Evolutionary conservation across 495 filamentous ascomycete species (phyloP).

Genomic region (Geoglossum glabrum): DNA sequence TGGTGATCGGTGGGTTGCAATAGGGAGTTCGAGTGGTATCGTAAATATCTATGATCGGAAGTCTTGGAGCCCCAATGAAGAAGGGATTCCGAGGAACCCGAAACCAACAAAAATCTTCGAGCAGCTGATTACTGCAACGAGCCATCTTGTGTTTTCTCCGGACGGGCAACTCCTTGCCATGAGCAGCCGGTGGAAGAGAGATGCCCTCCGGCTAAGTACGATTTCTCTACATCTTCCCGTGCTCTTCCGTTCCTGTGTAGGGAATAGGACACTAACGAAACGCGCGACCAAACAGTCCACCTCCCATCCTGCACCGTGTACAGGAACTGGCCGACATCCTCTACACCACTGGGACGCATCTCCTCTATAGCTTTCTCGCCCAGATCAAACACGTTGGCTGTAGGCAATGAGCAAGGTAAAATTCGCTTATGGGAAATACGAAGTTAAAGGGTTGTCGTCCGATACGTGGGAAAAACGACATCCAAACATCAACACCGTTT

Average conservation of each 20-base stretch:
- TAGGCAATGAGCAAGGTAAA: conserved; percentile 72
- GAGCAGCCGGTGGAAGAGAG: conserved; percentile 65
- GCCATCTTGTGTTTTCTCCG: conserved; percentile 55
- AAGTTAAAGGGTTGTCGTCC: conserved; percentile 20
- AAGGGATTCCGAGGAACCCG: conserved; percentile 25
- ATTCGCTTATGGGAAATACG: conserved; percentile 75
- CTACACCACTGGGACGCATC: conserved; percentile 74
- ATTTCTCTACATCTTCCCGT: not conserved
- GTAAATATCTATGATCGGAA: conserved; percentile 84
- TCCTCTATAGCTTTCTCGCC: conserved; percentile 60
- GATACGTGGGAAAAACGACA: not conserved
- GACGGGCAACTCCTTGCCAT: conserved; percentile 80
- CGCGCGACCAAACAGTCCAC: conserved; percentile 51
- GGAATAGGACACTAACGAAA: not conserved
- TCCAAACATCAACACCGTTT: too few species aligned
- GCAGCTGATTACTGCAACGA: conserved; percentile 69
- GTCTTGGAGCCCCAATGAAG: conserved; percentile 26
- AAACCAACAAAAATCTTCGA: conserved; percentile 51
- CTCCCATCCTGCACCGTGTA: conserved; percentile 84
- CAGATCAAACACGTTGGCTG: conserved; percentile 48
- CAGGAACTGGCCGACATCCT: conserved; percentile 84
- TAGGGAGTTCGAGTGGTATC: conserved; percentile 68
- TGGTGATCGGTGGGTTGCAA: conserved; percentile 70
- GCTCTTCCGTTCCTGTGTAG: not conserved
- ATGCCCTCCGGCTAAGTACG: conserved; percentile 55